Conservation (phyloP, 352 stramenopile species). For the Phytophthora parvispora region DNA sequence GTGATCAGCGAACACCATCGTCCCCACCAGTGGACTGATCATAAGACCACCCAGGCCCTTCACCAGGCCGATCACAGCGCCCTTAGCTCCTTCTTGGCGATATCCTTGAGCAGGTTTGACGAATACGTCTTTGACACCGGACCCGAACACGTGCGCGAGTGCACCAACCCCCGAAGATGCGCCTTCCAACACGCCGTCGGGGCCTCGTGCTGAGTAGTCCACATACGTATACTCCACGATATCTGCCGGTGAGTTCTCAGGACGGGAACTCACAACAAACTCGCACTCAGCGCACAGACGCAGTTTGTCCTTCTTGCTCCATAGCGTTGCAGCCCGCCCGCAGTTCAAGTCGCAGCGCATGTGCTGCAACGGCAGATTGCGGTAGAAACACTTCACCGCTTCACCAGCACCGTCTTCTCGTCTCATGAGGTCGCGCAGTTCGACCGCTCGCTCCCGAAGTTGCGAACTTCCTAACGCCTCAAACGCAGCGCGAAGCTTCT, state of each 20-base stretch:
- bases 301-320: constrained; percentile 64
- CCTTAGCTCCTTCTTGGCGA: constrained; percentile 64
- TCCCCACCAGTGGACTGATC: constrained; percentile 65
- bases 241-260: constrained; percentile 54
- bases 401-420: constrained; percentile 88
- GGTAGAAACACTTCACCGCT: constrained; percentile 90
- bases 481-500: constrained; percentile 87
- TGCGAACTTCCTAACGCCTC: constrained; percentile 59
- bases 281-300: constrained; percentile 66
- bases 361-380: constrained; percentile 81
- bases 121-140: constrained; percentile 71
- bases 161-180: constrained; percentile 61
- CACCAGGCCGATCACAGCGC: constrained; percentile 65
- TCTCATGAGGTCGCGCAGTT: constrained; percentile 70
- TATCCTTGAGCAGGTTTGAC: constrained; percentile 69
- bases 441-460: constrained; percentile 59
- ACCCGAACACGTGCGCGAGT: constrained; percentile 74
- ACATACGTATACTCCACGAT: constrained; percentile 74
- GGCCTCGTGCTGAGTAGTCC: constrained; percentile 70
- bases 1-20: constrained; percentile 71
- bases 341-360: constrained; percentile 89
- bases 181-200: constrained; percentile 60
- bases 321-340: constrained; percentile 58
- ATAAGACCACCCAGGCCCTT: constrained; percentile 67
- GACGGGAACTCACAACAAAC: constrained; percentile 54